Evolutionary conservation across 106 monocot genomes (phyloP), one percentile per base, ranked within the genome.

Genomic region (Posidonia australis): DNA sequence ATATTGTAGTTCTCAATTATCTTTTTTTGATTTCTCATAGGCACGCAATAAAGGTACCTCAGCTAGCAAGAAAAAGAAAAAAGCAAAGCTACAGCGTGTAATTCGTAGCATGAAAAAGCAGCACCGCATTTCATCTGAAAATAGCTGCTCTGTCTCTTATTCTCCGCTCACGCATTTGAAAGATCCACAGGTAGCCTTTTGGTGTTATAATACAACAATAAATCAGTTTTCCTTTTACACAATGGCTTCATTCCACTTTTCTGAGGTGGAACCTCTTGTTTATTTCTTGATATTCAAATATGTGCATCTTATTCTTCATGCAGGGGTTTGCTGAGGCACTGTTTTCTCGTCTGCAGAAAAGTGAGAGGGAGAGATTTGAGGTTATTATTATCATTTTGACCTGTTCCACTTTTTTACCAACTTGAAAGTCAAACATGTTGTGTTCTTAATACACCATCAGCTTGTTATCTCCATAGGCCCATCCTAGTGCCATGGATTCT

Each of bases 11-110:
- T 13, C 13, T 55, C 30, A 10, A 23, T 42, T 27, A 2, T 63
- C 63, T 59, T 74, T 48, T 71, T 1, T 67, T 67, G n/a, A 18
- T 27, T 58, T 62, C 25, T 9, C 13, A 47, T 73, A 96, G 96
- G 90, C 96, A 62, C 63, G 85, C 63, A 73, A 84, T 44, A 96
- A 87, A 67, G 96, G 96, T 51, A 96, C 96, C 32, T 30, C 58
- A 62, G 72, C 96, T 42, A 96, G 87, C 68, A 96, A 96, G 82
- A 90, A 90, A 82, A 96, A 96, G 77, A 96, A 96, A 80, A 86
- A 90, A 59, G 96, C 96, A 71, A 96, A 96, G 73, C 57, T 96
- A 69, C 84, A 96, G 63, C 86, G 96, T 72, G 87, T 77, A 5
- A 59, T 79, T 29, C 90, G 87, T 41, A 87, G 80, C 59, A 87